Conservation (phyloP, 2,329 filamentous ascomycete species). For the Colletotrichum somersetense region DNA sequence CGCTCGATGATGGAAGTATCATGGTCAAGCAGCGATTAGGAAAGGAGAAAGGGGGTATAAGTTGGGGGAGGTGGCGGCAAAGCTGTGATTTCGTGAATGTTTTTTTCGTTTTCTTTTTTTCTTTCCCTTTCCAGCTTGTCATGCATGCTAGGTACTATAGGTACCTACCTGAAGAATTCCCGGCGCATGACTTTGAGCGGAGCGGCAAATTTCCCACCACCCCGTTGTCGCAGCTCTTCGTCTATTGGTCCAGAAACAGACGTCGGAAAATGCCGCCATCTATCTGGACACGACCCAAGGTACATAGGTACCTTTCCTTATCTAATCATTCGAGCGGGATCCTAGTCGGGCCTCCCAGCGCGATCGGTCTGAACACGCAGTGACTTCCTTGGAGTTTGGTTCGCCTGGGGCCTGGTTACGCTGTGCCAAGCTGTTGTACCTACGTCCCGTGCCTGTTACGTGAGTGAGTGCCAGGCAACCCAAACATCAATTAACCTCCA, state of each 20-base stretch:
- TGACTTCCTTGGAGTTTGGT: conserved; percentile 26
- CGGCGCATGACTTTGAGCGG: conserved; percentile 48
- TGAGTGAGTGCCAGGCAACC: conserved; percentile 33
- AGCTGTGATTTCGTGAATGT: conserved; percentile 35
- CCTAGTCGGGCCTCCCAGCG: conserved; percentile 22
- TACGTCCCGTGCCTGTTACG: conserved; percentile 30
- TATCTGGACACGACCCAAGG: not conserved
- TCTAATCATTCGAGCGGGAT: conserved; percentile 45
- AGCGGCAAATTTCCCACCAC: conserved; percentile 48
- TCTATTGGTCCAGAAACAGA: conserved; percentile 48
- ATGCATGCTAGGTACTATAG: not conserved
- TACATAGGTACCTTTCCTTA: conserved; percentile 37
- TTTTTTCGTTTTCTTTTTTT: conserved; percentile 18
- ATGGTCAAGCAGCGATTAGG: conserved; percentile 49
- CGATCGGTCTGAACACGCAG: conserved; percentile 23
- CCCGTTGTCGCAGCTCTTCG: conserved; percentile 42
- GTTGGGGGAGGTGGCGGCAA: conserved; percentile 21
- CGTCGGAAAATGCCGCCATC: conserved; percentile 44
- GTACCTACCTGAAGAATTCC: conserved; percentile 10
- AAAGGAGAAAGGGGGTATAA: conserved; percentile 13
- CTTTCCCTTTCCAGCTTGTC: conserved; percentile 10
- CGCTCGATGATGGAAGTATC: conserved; percentile 47
- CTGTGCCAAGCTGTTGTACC: conserved; percentile 38
- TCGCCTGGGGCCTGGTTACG: conserved; percentile 16
- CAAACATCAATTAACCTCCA: conserved; percentile 26